Percentiles rank a stretch among this genome's conserved stretches.
phyloP scores from a whole-genome alignment of 148 eudicot species.

The Dianthus caryophyllus region DNA sequence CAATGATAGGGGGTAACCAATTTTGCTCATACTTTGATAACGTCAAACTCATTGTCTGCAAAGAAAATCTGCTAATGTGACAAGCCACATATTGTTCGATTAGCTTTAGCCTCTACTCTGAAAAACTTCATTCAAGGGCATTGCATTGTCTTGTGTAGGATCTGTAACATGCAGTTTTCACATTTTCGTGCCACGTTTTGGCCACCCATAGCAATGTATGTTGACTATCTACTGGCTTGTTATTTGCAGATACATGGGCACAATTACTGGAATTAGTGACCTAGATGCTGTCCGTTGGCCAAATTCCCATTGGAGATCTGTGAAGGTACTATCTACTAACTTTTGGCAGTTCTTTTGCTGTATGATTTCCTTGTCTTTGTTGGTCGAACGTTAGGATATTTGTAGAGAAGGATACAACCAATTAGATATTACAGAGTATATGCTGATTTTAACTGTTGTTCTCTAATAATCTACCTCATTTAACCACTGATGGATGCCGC shows the following conservation, averaged over 20 bases:
- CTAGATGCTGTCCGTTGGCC: conserved; percentile 94
- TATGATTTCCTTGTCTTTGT: neutral
- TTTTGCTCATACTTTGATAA: neutral
- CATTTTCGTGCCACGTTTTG: neutral
- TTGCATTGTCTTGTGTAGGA: neutral
- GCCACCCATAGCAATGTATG: neutral
- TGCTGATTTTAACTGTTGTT: conserved; percentile 4
- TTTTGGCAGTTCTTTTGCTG: neutral
- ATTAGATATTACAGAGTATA: neutral
- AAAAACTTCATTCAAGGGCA: neutral
- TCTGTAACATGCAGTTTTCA: no score
- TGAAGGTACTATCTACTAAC: conserved; percentile 51
- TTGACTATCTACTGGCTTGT: neutral
- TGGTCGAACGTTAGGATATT: neutral
- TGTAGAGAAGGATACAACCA: neutral
- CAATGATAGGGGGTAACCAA: neutral
- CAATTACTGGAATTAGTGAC: conserved; percentile 90
- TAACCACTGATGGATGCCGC: no score
- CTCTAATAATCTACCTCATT: neutral
- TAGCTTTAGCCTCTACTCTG: neutral
- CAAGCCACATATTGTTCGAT: neutral
- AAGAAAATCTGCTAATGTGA: neutral
- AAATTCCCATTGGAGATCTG: conserved; percentile 99
- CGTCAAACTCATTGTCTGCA: no score
- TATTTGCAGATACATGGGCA: conserved; percentile 93